Conservation (phyloP, 179 eudicot species). For the Carnegiea gigantea region DNA sequence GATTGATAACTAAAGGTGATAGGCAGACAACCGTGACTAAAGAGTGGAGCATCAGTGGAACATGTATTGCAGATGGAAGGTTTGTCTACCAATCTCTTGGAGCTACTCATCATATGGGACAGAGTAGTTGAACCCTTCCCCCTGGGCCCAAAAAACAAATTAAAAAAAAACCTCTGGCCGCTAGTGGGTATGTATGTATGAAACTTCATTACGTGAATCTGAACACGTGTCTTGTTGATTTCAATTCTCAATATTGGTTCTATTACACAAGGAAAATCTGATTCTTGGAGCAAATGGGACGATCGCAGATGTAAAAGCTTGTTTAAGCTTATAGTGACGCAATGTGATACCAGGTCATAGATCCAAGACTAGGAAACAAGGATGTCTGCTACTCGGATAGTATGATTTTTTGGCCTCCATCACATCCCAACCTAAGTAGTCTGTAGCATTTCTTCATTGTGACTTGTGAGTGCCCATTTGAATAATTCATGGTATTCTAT, state of each 20-base stretch:
- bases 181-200: background rate
- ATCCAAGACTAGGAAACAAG: background rate
- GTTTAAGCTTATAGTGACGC: slow-evolving; percentile 2
- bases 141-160: background rate
- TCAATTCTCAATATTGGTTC: background rate
- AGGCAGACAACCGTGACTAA: slow-evolving; percentile 74
- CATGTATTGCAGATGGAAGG: slow-evolving; percentile 99
- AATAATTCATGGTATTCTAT: background rate
- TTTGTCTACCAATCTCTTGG: slow-evolving; percentile 30
- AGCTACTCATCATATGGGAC: background rate
- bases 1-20: slow-evolving; percentile 82
- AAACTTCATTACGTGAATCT: background rate
- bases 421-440: background rate
- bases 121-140: background rate
- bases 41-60: slow-evolving; percentile 94
- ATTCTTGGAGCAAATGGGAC: background rate
- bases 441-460: background rate
- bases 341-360: background rate
- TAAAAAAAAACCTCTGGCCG: no score
- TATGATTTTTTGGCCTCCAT: slow-evolving; percentile 8
- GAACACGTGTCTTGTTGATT: background rate
- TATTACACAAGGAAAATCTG: background rate
- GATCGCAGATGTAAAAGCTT: background rate
- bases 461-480: background rate
- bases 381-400: background rate